These are phyloP conservation scores for Lojkania enalia DNA, from an alignment of 2,329 filamentous ascomycete species.

Conservation along the genomic window DNA sequence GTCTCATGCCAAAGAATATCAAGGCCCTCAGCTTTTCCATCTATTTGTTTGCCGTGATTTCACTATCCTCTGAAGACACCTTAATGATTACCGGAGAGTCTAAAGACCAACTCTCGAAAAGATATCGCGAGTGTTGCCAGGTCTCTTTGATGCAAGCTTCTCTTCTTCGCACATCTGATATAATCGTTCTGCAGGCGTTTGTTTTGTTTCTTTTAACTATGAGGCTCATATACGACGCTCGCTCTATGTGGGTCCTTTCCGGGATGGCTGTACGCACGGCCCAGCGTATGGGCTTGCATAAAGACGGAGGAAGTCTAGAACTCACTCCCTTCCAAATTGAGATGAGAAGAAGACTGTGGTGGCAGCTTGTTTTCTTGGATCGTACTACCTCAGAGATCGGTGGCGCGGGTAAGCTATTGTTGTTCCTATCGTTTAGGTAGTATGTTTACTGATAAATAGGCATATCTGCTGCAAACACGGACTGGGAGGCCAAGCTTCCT, in stretches of 20 bases:
- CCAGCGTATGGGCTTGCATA: constrained; percentile 64
- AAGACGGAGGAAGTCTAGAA: constrained; percentile 57
- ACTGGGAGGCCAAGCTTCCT: constrained; percentile 55
- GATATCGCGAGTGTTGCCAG: constrained; percentile 62
- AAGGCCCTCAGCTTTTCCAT: constrained; percentile 54
- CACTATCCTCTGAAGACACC: constrained; percentile 61
- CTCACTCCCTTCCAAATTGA: constrained; percentile 62
- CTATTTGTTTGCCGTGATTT: constrained; percentile 43
- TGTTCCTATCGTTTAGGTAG: too few species aligned
- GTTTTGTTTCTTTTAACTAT: constrained; percentile 65
- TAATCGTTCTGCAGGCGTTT: constrained; percentile 68
- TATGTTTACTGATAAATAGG: too few species aligned
- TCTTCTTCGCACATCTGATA: constrained; percentile 67
- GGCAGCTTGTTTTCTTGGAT: constrained; percentile 66
- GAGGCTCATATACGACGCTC: constrained; percentile 47
- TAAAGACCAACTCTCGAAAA: constrained; percentile 55
- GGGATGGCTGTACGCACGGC: constrained; percentile 64
- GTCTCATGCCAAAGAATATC: constrained; percentile 61
- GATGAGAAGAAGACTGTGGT: constrained; percentile 60
- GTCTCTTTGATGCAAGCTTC: constrained; percentile 68
- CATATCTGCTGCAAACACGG: constrained; percentile 44
- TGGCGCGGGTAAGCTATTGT: too few species aligned
- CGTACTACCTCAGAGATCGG: constrained; percentile 59
- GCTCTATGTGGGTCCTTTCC: constrained; percentile 65
- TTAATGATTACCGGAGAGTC: constrained; percentile 58